Evolutionary conservation across 306 rosid species (phyloP).

Genomic region (Senna siamea): DNA sequence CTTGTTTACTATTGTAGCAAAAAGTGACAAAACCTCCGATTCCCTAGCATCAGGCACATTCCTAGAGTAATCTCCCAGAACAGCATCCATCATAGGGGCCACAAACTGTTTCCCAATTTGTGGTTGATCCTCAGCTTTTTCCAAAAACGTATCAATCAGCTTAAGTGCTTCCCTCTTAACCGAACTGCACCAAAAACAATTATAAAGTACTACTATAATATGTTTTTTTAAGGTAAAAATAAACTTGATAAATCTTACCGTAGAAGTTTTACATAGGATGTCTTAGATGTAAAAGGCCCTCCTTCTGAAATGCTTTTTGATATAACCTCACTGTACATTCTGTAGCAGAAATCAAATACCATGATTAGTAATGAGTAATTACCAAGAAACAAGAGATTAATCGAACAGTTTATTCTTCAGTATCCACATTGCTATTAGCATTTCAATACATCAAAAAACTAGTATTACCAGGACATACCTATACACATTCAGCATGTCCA

Average conservation of each 20-base stretch:
- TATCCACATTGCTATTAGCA: background rate
- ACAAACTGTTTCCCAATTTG: constrained; percentile 97
- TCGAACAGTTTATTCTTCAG: background rate
- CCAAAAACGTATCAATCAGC: constrained; percentile 94
- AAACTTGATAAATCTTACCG: constrained; percentile 54
- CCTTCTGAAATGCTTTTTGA: constrained; percentile 93
- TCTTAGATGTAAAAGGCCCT: constrained; percentile 82
- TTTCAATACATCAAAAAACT: background rate
- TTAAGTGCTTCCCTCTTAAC: constrained; percentile 97
- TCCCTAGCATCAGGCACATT: constrained; percentile 99
- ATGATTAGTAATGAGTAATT: constrained; percentile 1
- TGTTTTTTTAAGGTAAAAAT: constrained; percentile 2
- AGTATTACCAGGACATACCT: constrained; percentile 53
- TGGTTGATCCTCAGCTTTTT: constrained; percentile 98
- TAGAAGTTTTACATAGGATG: constrained; percentile 90
- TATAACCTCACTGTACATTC: constrained; percentile 99
- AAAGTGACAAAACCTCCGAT: constrained; percentile 94
- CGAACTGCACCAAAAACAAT: constrained; percentile 63
- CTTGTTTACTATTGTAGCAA: constrained; percentile 96
- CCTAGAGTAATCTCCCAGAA: constrained; percentile 93
- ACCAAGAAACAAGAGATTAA: background rate
- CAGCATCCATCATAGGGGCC: constrained; percentile 99
- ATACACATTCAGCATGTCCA: constrained; percentile 99
- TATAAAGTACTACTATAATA: background rate
- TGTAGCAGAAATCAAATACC: constrained; percentile 44